Base-by-base conservation (phyloP, 768 basidiomycete genomes). In the Podaxis sp. region DNA sequence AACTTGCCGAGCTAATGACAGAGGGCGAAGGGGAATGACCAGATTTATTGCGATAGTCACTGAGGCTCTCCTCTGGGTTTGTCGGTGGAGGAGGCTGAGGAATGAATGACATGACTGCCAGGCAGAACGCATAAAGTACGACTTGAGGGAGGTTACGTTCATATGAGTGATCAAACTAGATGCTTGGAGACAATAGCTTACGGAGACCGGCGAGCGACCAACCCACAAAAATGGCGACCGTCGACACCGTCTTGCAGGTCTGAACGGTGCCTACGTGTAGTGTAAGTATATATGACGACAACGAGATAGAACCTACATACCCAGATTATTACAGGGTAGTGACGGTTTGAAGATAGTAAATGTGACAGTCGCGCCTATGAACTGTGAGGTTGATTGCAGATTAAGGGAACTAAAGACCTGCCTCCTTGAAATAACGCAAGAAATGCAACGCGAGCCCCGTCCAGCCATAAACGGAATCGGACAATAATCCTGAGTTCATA, bases 381-480 rank as follows among this genome's bases (percentile, higher is more conserved):
- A 12, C 26, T 28, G 58, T 50, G 38, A 56, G 44, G 15, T 38
- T 10, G 10, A 38, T 26, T 33, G 30, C 38, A 3, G 24, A 46
- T 33, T 28, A 24, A 46, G 20, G 24, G 33, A 49, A 61, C 28
- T 24, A 40, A 28, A 8, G 60, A 24, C 72, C 62, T 65, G 69
- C 75, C 74, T 64, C 71, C 66, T 69, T 75, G 72, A 56, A 73
- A 71, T n/a, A 73, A 49, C 49, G 78, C 63, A 57, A 77, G 65
- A 61, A 74, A 65, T 15, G 66, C 66, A 37, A 75, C 66, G 0
- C 76, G 73, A 50, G 71, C 69, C 51, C 72, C 76, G 64, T 79
- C 78, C 51, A 76, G 67, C 76, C 74, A 76, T 26, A 77, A 66
- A n/a, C 69, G 72, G 64, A 78, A 79, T 53, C 68, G 73, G 41